Evolutionary conservation across 1,139 yeast species (phyloP), one percentile per base, ranked within the genome.

Genomic region (Diutina siamensis): DNA sequence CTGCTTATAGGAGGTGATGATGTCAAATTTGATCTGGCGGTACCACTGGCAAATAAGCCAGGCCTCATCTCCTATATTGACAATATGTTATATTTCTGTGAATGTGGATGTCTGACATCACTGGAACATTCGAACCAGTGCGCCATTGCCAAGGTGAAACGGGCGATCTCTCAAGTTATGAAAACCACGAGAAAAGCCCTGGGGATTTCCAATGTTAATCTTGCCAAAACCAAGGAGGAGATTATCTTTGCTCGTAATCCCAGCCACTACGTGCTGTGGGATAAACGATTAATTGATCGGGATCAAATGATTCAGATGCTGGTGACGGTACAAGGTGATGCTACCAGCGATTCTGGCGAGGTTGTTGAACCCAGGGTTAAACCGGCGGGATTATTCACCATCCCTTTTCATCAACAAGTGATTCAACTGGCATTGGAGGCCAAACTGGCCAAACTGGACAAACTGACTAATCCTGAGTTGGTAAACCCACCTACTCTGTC

Each of bases 71-170:
- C 78, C 18, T 75, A 84, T 9, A 65, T 82, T 22, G 87, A 80
- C 52, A 74, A 77, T 10, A 64, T 83, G 17, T 61, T 80, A 51
- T 65, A 64, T 50, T 69, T 69, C 52, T 71, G 81, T 46, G 73
- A 81, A 55, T 75, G 82, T 51, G 94, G 85, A 20, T 86, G 96
- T 61, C 86, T 82, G 1, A 57, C 61, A 1, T n/a, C 28, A 4
- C 46, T 49, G 20, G 25, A 33, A 9, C 28, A 38, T 21, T 46
- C 42, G 42, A 46, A 44, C 25, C 49, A 44, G 40, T 83, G 92
- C 63, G 68, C 74, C 21, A 63, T 83, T 9, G 67, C 70, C 50
- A 80, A 78, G 53, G 75, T 81, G 2, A 80, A 78, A 54, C 80
- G 80, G 55, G 76, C 78, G 17, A 74, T 79, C 4, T 68, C 80